Evolutionary conservation across 345 rosid genomes (phyloP).

Genomic region (Eucalyptus lansdowneana): DNA sequence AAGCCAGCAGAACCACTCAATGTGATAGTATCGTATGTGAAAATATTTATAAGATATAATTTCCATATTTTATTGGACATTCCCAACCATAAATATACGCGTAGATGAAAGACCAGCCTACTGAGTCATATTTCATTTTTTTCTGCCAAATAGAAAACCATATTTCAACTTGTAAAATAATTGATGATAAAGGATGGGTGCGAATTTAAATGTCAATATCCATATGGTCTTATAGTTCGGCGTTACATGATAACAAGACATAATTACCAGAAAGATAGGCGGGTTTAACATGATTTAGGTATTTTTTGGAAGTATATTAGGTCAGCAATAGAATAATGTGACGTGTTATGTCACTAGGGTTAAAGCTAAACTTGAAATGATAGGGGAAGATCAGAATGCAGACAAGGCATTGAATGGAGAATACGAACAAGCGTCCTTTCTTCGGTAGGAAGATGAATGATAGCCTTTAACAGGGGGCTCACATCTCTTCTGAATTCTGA

Average conservation of each 20-base stretch:
- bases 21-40: too few species aligned
- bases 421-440: neutral
- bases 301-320: neutral
- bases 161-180: neutral
- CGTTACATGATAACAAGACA: neutral
- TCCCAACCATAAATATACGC: neutral
- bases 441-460: neutral
- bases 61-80: neutral
- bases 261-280: neutral
- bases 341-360: neutral
- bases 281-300: neutral
- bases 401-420: neutral
- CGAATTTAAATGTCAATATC: neutral
- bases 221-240: neutral
- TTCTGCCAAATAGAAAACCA: neutral
- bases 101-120: neutral
- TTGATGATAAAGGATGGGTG: neutral
- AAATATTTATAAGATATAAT: neutral
- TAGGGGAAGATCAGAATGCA: neutral
- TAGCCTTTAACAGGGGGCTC: neutral
- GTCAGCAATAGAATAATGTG: neutral
- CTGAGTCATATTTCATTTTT: neutral
- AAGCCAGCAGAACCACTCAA: rapidly evolving
- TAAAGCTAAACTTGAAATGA: neutral
- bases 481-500: neutral